Conservation (phyloP, 2,329 filamentous ascomycete species). For the Trichoderma guizhouense region DNA sequence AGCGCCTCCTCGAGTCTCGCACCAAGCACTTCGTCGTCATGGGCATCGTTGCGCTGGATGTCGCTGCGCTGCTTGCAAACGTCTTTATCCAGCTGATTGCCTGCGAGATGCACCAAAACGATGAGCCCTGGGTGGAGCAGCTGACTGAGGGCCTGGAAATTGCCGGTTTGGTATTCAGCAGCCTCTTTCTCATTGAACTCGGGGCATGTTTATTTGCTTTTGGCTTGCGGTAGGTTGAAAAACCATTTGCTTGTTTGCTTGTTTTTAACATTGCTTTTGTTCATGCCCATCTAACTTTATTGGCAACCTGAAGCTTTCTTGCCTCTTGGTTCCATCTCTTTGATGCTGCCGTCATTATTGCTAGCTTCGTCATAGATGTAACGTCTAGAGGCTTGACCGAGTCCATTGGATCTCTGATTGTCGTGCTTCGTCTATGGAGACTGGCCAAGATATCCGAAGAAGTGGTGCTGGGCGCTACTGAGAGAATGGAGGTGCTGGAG, state of each 20-base stretch:
- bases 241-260: background rate
- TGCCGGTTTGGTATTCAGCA: conserved; percentile 57
- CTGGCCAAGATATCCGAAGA: conserved; percentile 71
- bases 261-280: background rate
- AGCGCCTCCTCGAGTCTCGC: conserved; percentile 33
- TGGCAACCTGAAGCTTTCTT: conserved; percentile 47
- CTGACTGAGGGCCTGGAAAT: conserved; percentile 43
- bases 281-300: background rate
- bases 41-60: conserved; percentile 44
- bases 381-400: conserved; percentile 57
- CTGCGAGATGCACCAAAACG: conserved; percentile 42
- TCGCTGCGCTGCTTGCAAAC: conserved; percentile 43
- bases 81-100: conserved; percentile 48
- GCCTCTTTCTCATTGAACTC: conserved; percentile 63
- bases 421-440: conserved; percentile 64
- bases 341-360: conserved; percentile 60
- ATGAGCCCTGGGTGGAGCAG: conserved; percentile 41
- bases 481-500: conserved; percentile 58
- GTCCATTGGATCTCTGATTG: conserved; percentile 63
- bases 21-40: conserved; percentile 46
- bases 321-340: conserved; percentile 59
- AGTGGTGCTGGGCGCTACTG: conserved; percentile 58
- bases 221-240: conserved; percentile 50
- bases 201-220: conserved; percentile 58
- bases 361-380: conserved; percentile 60